Percentiles rank a stretch among this genome's conserved stretches.
Conservation (phyloP, 768 basidiomycete genomes). For the Mycena chlorophos region DNA sequence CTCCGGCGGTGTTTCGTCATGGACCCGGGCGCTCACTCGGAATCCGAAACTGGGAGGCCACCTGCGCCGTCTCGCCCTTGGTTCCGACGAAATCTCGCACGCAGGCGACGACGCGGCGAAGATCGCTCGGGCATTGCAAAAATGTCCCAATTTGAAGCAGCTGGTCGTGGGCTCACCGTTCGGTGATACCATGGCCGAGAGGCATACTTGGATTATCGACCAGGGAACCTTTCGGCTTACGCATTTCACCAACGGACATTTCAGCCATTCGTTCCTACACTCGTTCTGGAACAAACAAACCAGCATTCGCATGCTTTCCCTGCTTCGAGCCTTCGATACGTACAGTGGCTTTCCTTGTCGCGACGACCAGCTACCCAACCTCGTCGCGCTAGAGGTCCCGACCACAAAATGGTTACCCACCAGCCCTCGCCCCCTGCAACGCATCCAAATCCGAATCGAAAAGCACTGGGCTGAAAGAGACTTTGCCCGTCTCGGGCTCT, state of each 20-base stretch:
- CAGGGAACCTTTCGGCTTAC: slow-evolving; percentile 14
- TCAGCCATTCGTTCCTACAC: slow-evolving; percentile 7
- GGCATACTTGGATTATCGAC: slow-evolving; percentile 12
- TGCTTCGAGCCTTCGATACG: not conserved
- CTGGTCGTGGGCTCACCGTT: not conserved
- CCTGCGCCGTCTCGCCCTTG: not conserved
- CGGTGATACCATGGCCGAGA: not conserved
- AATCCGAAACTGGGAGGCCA: not conserved
- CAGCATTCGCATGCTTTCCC: slow-evolving; percentile 9
- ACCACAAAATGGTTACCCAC: not conserved
- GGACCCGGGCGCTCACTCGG: not conserved
- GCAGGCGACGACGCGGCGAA: not conserved
- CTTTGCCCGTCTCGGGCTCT: slow-evolving; percentile 4
- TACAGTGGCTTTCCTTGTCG: not conserved
- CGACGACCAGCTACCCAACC: slow-evolving; percentile 18
- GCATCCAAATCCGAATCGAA: slow-evolving; percentile 11
- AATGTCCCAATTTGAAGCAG: slow-evolving; percentile 13
- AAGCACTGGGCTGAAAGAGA: not conserved
- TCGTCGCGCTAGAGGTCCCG: slow-evolving; percentile 15
- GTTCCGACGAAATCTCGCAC: not conserved
- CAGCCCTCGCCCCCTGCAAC: slow-evolving; percentile 8
- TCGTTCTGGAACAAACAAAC: slow-evolving; percentile 15
- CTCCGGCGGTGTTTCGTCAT: not conserved
- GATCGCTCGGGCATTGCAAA: slow-evolving; percentile 8
- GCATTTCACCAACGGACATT: slow-evolving; percentile 14